phyloP scores from a whole-genome alignment of 2,329 filamentous ascomycete genomes.

The Beauveria medogensis region DNA sequence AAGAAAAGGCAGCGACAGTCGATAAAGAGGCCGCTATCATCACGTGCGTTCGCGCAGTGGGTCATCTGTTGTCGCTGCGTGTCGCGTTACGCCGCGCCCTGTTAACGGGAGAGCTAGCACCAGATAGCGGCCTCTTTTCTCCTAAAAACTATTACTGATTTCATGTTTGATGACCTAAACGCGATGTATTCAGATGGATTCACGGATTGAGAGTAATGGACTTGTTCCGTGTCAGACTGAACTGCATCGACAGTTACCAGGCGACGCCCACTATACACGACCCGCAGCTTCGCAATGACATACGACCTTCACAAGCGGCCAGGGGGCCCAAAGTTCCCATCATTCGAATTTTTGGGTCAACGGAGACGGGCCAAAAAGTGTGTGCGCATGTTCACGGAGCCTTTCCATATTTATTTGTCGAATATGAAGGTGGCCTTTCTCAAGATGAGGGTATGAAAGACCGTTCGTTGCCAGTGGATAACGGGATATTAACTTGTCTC shows the following conservation, averaged over 20 bases:
- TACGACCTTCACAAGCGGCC: constrained; percentile 48
- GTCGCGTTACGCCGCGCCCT: constrained; percentile 1
- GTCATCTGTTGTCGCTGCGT: background rate
- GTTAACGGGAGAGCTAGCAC: background rate
- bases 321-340: constrained; percentile 72
- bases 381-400: constrained; percentile 94
- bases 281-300: constrained; percentile 62
- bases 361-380: constrained; percentile 90
- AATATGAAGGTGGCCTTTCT: constrained; percentile 65
- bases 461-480: background rate
- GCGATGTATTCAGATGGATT: constrained; percentile 15
- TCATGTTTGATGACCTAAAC: background rate
- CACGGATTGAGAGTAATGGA: constrained; percentile 34
- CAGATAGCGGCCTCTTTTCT: background rate
- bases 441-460: constrained; percentile 54
- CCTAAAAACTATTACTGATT: background rate
- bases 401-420: constrained; percentile 90
- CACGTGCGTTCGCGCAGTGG: constrained; percentile 23
- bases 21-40: constrained; percentile 12
- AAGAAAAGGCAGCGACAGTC: background rate
- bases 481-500: constrained; percentile 6
- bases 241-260: constrained; percentile 95
- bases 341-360: constrained; percentile 84
- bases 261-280: constrained; percentile 70
- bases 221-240: constrained; percentile 81